Evolutionary conservation across 768 basidiomycete genomes (phyloP).

Genomic region (Hericium erinaceus): DNA sequence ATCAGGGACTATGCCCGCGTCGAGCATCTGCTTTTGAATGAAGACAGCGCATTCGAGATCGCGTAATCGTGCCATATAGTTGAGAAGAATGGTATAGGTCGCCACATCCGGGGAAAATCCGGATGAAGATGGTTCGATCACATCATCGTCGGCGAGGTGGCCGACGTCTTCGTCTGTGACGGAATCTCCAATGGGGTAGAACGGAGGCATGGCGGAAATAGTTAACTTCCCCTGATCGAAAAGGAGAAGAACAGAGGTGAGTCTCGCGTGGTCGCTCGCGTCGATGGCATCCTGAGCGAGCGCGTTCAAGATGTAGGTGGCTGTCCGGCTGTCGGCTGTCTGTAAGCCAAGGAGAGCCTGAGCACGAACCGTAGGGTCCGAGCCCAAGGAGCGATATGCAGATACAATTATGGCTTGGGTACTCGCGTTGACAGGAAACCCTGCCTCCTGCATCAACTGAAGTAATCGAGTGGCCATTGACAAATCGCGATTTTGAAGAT

Average conservation of each 20-base stretch:
- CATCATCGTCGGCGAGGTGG: not conserved
- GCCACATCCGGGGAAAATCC: conserved; percentile 8
- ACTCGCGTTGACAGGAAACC: conserved; percentile 41
- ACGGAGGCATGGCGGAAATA: not conserved
- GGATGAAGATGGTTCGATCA: not conserved
- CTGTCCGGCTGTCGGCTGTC: conserved; percentile 28
- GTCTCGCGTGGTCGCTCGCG: conserved; percentile 37
- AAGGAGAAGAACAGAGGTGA: conserved; percentile 37
- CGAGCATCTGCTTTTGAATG: conserved; percentile 5
- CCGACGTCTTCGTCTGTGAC: conserved; percentile 4
- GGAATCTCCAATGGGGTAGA: not conserved
- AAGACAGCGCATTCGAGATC: not conserved
- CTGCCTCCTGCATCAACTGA: conserved; percentile 46
- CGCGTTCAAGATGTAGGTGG: conserved; percentile 57
- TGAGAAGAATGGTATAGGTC: conserved; percentile 14
- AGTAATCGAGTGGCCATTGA: conserved; percentile 43
- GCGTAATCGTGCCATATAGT: conserved; percentile 2
- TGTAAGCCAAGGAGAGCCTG: conserved; percentile 40
- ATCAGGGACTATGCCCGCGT: conserved; percentile 6
- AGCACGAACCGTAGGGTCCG: conserved; percentile 43
- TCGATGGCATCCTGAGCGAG: conserved; percentile 58
- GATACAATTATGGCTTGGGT: conserved; percentile 54
- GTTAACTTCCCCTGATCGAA: conserved; percentile 27
- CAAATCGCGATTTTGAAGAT: conserved; percentile 62
- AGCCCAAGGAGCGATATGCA: conserved; percentile 51